Evolutionary conservation across 73 alveolate species (phyloP).

Genomic region (Paramecium sonneborni): DNA sequence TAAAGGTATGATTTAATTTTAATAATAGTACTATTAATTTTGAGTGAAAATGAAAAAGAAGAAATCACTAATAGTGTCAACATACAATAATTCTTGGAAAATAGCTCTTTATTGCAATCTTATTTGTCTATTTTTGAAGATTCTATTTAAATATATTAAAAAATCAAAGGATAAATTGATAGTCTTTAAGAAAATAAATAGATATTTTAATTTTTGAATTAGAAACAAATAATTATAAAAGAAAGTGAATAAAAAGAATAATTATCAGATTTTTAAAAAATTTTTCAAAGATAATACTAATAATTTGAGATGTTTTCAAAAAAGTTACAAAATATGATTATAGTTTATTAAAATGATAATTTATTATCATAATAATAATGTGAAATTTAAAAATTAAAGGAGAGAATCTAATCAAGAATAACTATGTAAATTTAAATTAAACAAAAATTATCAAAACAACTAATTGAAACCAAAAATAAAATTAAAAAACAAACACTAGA

Average conservation of each 20-base stretch:
- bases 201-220: neutral
- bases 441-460: neutral
- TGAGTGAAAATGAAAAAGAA: neutral
- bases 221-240: neutral
- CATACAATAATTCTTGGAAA: neutral
- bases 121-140: neutral
- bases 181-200: neutral
- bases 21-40: neutral
- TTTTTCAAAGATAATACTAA: neutral
- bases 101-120: neutral
- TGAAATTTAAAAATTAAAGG: neutral
- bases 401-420: neutral
- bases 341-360: neutral
- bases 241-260: neutral
- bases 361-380: neutral
- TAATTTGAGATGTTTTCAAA: neutral
- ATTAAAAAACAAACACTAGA: neutral
- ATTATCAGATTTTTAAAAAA: neutral
- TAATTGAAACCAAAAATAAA: neutral
- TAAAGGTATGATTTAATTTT: neutral
- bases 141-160: neutral
- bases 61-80: neutral
- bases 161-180: neutral
- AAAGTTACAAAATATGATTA: neutral
- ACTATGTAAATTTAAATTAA: neutral